Evolutionary conservation across 495 filamentous ascomycete species (phyloP).

Genomic region (Trichoderma virens): DNA sequence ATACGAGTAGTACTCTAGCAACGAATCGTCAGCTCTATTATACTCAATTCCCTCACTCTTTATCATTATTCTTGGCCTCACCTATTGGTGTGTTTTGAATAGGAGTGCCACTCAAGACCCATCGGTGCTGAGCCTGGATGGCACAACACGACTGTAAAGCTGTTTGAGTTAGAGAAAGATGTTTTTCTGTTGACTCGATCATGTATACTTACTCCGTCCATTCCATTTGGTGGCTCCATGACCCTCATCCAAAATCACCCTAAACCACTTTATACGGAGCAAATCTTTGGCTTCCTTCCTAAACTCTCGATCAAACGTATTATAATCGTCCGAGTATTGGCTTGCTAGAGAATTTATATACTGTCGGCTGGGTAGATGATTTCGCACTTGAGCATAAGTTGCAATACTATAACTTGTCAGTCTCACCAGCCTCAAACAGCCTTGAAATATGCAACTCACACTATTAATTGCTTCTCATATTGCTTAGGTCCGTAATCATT

Average conservation of each 20-base stretch:
- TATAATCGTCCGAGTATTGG: neutral
- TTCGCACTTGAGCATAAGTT: neutral
- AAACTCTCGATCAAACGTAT: neutral
- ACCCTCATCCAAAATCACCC: neutral
- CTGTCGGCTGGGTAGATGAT: neutral
- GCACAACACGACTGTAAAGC: neutral
- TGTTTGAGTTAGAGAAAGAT: neutral
- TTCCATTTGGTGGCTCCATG: neutral
- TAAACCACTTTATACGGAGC: neutral
- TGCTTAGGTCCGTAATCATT: neutral
- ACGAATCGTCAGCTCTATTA: neutral
- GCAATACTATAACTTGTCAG: neutral
- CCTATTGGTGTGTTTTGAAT: neutral
- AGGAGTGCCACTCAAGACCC: neutral
- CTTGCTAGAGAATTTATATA: neutral
- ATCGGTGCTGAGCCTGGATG: neutral
- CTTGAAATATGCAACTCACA: neutral
- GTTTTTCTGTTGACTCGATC: neutral
- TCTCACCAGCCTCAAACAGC: neutral
- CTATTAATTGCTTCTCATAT: neutral
- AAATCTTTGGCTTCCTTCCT: neutral
- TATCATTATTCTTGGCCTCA: neutral
- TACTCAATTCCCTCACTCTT: neutral
- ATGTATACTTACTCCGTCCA: neutral
- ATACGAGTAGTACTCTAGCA: neutral